Percentiles rank a stretch among this genome's conserved stretches.
These are phyloP conservation scores for Candida succiphila DNA, from an alignment of 805 yeast species.

Conservation along the genomic window DNA sequence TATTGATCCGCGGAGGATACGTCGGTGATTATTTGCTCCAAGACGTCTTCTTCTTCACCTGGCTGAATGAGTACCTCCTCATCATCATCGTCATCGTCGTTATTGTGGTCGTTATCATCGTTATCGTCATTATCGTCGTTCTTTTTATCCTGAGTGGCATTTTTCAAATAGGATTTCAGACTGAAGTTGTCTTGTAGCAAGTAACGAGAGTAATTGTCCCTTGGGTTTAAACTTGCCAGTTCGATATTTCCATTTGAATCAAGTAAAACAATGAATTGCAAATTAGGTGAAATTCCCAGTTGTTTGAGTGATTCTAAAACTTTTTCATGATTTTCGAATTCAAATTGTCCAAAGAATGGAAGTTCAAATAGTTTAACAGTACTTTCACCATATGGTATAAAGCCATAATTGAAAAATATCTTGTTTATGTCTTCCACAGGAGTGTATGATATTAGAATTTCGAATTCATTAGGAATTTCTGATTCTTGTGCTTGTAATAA, in stretches of 20 bases:
- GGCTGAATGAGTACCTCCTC: conserved; percentile 15
- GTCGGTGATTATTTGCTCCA: conserved; percentile 7
- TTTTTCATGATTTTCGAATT: conserved; percentile 4
- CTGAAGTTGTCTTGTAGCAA: conserved; percentile 18
- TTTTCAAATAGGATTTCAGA: conserved; percentile 10
- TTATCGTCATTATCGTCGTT: conserved; percentile 31
- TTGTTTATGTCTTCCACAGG: conserved; percentile 30
- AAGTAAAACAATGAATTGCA: conserved; percentile 25
- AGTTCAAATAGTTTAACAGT: conserved; percentile 21
- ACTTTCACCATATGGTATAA: conserved; percentile 23
- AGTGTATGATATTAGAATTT: conserved; percentile 35
- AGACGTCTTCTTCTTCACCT: conserved; percentile 5
- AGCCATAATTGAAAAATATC: conserved; percentile 35
- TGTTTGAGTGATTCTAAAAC: conserved; percentile 17
- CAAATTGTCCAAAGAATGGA: conserved; percentile 22
- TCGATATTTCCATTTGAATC: conserved; percentile 8
- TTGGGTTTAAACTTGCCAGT: conserved; percentile 17
- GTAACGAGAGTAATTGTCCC: conserved; percentile 23
- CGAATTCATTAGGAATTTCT: conserved; percentile 9
- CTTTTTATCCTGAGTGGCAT: conserved; percentile 7
- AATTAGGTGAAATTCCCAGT: conserved; percentile 26
- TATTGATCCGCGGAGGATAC: conserved; percentile 7
- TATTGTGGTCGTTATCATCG: conserved; percentile 14
- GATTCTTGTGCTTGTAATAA: not conserved
- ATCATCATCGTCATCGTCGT: conserved; percentile 25